phyloP scores from a whole-genome alignment of 495 filamentous ascomycete species.

The Penicillium paradoxum region DNA sequence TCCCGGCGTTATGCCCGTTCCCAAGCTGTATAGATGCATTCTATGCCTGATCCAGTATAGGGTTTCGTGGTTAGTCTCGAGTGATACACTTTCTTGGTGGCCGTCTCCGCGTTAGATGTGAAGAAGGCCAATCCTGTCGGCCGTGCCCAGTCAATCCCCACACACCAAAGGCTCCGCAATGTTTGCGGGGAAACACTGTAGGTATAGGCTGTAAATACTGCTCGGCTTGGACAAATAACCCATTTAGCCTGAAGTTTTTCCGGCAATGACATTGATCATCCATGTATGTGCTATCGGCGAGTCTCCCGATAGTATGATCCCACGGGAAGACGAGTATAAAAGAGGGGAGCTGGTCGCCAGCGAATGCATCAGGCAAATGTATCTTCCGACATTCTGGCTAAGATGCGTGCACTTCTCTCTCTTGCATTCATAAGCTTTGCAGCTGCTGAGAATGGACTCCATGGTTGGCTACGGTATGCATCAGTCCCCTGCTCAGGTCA shows the following conservation, averaged over 20 bases:
- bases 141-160: conserved; percentile 6
- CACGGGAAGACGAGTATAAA: conserved; percentile 6
- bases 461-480: conserved; percentile 64
- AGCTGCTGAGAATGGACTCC: conserved; percentile 50
- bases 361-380: neutral
- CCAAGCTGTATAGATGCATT: neutral
- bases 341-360: neutral
- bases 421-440: conserved; percentile 11
- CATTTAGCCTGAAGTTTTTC: conserved; percentile 16
- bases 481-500: conserved; percentile 39
- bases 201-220: conserved; percentile 9
- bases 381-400: neutral
- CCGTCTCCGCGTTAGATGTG: neutral
- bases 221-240: neutral
- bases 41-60: neutral
- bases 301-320: conserved; percentile 1
- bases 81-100: too few relatives aligned
- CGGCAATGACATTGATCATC: neutral
- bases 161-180: conserved; percentile 6
- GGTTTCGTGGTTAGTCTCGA: too few relatives aligned
- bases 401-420: conserved; percentile 10
- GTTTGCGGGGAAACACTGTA: conserved; percentile 12
- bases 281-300: neutral
- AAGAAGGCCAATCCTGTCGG: neutral
- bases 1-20: neutral